phyloP scores from a whole-genome alignment of 2,329 filamentous ascomycete species.

The Sporothrix pallida region DNA sequence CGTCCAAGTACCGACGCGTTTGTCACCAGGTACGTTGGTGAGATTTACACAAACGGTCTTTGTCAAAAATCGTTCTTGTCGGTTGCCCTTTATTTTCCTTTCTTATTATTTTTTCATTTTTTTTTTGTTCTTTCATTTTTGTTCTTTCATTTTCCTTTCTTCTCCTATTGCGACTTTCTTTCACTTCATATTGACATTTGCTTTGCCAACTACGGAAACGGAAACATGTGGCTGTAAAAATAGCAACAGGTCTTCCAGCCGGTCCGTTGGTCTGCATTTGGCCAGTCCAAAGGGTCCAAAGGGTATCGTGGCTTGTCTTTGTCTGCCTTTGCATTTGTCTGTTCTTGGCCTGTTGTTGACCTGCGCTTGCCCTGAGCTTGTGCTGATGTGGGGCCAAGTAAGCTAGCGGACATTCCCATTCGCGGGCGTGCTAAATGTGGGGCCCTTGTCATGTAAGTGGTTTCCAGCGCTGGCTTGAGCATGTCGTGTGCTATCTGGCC shows the following conservation, averaged over 20 bases:
- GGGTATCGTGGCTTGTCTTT: not conserved
- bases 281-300: not conserved
- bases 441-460: not conserved
- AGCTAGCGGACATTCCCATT: slow-evolving; percentile 1
- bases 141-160: too few relatives aligned
- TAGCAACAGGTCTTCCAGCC: not conserved
- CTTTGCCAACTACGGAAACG: too few relatives aligned
- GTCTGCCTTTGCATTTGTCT: not conserved
- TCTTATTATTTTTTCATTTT: too few relatives aligned
- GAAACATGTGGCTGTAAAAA: not conserved
- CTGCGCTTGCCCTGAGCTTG: slow-evolving; percentile 5
- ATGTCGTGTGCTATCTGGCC: not conserved
- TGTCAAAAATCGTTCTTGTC: too few relatives aligned
- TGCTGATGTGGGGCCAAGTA: not conserved
- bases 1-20: too few relatives aligned
- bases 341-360: not conserved
- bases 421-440: not conserved
- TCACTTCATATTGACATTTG: too few relatives aligned
- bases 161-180: too few relatives aligned
- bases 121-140: too few relatives aligned
- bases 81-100: too few relatives aligned
- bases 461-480: not conserved
- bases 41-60: too few relatives aligned
- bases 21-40: too few relatives aligned
- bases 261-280: not conserved